Evolutionary conservation across 176 grass and related monocot genomes (phyloP).

Genomic region (Typha latifolia): DNA sequence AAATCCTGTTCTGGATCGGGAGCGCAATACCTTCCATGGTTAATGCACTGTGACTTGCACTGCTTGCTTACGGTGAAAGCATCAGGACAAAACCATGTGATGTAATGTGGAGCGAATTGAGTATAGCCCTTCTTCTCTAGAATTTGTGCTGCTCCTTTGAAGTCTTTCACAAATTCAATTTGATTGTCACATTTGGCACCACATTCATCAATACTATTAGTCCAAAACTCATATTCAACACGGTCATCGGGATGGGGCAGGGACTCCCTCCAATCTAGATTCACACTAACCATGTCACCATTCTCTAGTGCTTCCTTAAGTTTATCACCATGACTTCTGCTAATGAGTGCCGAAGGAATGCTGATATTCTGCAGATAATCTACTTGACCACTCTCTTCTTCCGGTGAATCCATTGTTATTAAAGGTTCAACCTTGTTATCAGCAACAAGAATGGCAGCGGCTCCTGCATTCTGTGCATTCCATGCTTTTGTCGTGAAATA

Average conservation of each 20-base stretch:
- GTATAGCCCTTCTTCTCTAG: slow-evolving; percentile 87
- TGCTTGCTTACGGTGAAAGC: slow-evolving; percentile 59
- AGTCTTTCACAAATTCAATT: slow-evolving; percentile 83
- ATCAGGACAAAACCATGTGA: slow-evolving; percentile 82
- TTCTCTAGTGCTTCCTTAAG: slow-evolving; percentile 49
- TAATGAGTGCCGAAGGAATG: slow-evolving; percentile 70
- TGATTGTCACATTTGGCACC: slow-evolving; percentile 78
- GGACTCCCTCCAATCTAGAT: slow-evolving; percentile 86
- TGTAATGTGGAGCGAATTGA: slow-evolving; percentile 74
- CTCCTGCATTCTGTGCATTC: slow-evolving; percentile 82
- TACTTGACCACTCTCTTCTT: slow-evolving; percentile 35
- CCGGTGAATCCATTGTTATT: slow-evolving; percentile 89
- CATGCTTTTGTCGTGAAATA: slow-evolving; percentile 91
- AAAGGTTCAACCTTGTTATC: slow-evolving; percentile 81
- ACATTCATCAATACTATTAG: slow-evolving; percentile 86
- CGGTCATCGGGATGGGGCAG: slow-evolving; percentile 75
- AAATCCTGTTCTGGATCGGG: slow-evolving; percentile 88
- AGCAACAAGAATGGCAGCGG: slow-evolving; percentile 68
- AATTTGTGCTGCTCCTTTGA: slow-evolving; percentile 70
- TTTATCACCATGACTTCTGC: slow-evolving; percentile 54
- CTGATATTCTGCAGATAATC: slow-evolving; percentile 75
- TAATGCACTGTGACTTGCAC: slow-evolving; percentile 78
- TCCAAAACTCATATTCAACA: slow-evolving; percentile 91
- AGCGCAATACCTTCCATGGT: slow-evolving; percentile 63
- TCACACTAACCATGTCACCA: slow-evolving; percentile 71